Evolutionary conservation across 495 filamentous ascomycete species (phyloP).

Genomic region (Massariosphaeria phaeospora): DNA sequence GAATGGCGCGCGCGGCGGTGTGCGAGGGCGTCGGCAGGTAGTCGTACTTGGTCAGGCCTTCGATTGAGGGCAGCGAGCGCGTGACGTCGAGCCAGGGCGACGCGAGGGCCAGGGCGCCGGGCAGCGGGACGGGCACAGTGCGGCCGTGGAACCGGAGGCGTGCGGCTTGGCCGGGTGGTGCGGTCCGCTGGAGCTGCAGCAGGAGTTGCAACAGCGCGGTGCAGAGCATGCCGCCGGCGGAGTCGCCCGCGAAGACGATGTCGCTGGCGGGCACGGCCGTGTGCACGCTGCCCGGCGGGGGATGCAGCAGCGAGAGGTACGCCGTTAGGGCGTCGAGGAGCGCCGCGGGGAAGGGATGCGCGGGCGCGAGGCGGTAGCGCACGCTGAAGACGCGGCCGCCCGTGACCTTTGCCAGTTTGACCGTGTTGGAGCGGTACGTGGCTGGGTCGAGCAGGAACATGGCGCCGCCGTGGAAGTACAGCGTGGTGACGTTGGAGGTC

Average conservation of each 20-base stretch:
- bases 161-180: slow-evolving; percentile 21
- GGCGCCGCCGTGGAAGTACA: slow-evolving; percentile 91
- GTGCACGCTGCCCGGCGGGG: slow-evolving; percentile 68
- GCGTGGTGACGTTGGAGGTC: slow-evolving; percentile 58
- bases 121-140: slow-evolving; percentile 58
- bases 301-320: slow-evolving; percentile 79
- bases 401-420: slow-evolving; percentile 48
- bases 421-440: slow-evolving; percentile 43
- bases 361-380: slow-evolving; percentile 84
- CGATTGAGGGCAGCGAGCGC: slow-evolving; percentile 65
- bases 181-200: slow-evolving; percentile 59
- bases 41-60: slow-evolving; percentile 60
- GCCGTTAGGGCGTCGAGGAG: slow-evolving; percentile 77
- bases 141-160: slow-evolving; percentile 61
- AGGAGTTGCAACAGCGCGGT: slow-evolving; percentile 69
- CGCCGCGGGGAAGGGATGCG: slow-evolving; percentile 75
- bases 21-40: slow-evolving; percentile 57
- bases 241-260: slow-evolving; percentile 81
- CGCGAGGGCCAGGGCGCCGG: slow-evolving; percentile 59
- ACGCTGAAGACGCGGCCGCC: slow-evolving; percentile 65
- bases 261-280: slow-evolving; percentile 60
- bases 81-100: slow-evolving; percentile 78
- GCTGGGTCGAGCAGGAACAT: slow-evolving; percentile 62
- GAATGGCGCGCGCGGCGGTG: slow-evolving; percentile 41
- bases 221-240: slow-evolving; percentile 74